Conservation (phyloP, 2,329 filamentous ascomycete species). For the Xylariaceae sp. region DNA sequence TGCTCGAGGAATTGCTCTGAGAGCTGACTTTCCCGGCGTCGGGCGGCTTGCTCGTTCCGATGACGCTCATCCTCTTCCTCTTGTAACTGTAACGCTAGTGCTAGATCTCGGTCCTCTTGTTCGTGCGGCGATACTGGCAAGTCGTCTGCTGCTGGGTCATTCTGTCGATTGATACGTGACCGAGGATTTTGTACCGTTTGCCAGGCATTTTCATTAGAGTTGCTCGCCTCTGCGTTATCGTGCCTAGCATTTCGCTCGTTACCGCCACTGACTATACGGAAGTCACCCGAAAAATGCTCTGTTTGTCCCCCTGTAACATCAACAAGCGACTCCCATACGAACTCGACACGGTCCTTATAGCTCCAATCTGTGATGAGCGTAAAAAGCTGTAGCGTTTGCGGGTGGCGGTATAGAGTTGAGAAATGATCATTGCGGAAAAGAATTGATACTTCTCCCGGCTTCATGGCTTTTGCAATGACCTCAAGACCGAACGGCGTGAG, state of each 20-base stretch:
- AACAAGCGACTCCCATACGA: slow-evolving; percentile 92
- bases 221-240: slow-evolving; percentile 16
- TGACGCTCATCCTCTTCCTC: slow-evolving; percentile 87
- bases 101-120: slow-evolving; percentile 82
- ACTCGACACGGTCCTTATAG: slow-evolving; percentile 80
- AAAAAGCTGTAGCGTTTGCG: slow-evolving; percentile 68
- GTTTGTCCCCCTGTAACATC: slow-evolving; percentile 81
- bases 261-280: slow-evolving; percentile 71
- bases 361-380: slow-evolving; percentile 91
- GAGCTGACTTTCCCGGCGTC: slow-evolving; percentile 62
- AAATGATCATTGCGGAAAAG: slow-evolving; percentile 98
- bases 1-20: slow-evolving; percentile 69
- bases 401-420: slow-evolving; percentile 87
- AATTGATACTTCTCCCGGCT: slow-evolving; percentile 79
- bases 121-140: slow-evolving; percentile 44
- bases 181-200: slow-evolving; percentile 48
- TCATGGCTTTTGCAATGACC: slow-evolving; percentile 65
- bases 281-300: slow-evolving; percentile 87
- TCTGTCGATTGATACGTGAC: slow-evolving; percentile 23
- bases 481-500: slow-evolving; percentile 78
- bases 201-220: slow-evolving; percentile 44
- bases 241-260: slow-evolving; percentile 20
- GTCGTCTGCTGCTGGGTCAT: slow-evolving; percentile 16
- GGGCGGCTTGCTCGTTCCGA: slow-evolving; percentile 55
- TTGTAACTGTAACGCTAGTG: slow-evolving; percentile 85